Percentiles rank a stretch among this genome's conserved stretches.
These are phyloP conservation scores for Hirsutella minnesotensis DNA, from an alignment of 2,329 filamentous ascomycete species.

Conservation along the genomic window DNA sequence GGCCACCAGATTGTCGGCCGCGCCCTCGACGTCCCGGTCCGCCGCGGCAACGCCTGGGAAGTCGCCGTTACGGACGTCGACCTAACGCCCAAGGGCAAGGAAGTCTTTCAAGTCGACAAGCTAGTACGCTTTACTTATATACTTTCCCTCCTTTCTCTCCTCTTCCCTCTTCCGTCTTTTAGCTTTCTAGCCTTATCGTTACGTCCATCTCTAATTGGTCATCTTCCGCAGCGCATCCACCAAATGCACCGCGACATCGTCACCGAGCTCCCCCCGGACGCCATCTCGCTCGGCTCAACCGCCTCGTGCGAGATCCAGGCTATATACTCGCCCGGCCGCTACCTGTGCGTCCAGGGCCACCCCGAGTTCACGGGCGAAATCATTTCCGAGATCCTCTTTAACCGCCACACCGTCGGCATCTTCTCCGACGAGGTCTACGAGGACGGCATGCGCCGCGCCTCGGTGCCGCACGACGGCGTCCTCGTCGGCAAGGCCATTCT, in stretches of 20 bases:
- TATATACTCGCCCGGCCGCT: slow-evolving; percentile 24
- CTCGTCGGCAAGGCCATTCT: slow-evolving; percentile 62
- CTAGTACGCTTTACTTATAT: slow-evolving; percentile 12
- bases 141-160: not conserved
- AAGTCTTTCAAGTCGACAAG: slow-evolving; percentile 24
- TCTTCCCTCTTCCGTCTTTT: not conserved
- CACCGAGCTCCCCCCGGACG: slow-evolving; percentile 23
- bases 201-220: no score
- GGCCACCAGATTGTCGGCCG: slow-evolving; percentile 36
- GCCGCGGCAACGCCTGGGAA: slow-evolving; percentile 30
- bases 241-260: slow-evolving; percentile 38
- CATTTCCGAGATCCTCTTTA: slow-evolving; percentile 25
- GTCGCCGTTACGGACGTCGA: slow-evolving; percentile 28
- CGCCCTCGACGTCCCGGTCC: slow-evolving; percentile 25
- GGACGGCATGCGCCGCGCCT: slow-evolving; percentile 55
- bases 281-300: slow-evolving; percentile 28
- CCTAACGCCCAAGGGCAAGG: slow-evolving; percentile 26
- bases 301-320: slow-evolving; percentile 28
- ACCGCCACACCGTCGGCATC: slow-evolving; percentile 53
- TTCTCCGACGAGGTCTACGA: slow-evolving; percentile 58
- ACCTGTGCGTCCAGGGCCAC: slow-evolving; percentile 35
- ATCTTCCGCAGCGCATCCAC: slow-evolving; percentile 28
- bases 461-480: slow-evolving; percentile 67
- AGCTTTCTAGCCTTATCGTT: no score
- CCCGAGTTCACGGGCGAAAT: slow-evolving; percentile 31